Conservation (phyloP, 345 rosid species). For the Syzygium oleosum region DNA sequence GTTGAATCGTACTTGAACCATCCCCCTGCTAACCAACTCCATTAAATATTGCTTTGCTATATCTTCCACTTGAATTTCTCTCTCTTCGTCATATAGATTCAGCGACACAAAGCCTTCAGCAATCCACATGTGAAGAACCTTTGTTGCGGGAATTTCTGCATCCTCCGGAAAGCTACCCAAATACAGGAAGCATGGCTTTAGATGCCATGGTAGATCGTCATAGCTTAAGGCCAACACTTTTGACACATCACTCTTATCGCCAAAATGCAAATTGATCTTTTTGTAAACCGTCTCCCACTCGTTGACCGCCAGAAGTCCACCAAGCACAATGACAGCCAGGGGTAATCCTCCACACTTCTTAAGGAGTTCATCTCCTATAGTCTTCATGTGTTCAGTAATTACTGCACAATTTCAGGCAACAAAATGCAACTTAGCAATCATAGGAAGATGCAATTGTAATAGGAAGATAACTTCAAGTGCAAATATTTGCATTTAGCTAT, state of each 20-base stretch:
- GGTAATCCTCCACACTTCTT: slow-evolving; percentile 26
- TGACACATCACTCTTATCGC: not conserved
- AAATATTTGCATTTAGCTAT: rapidly evolving
- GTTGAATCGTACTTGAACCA: slow-evolving; percentile 20
- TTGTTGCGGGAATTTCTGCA: slow-evolving; percentile 14
- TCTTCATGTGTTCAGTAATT: slow-evolving; percentile 1
- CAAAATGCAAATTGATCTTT: slow-evolving; percentile 1
- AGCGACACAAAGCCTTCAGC: slow-evolving; percentile 26
- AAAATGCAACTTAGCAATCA: not conserved
- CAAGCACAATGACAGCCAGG: slow-evolving; percentile 24
- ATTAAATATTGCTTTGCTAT: slow-evolving; percentile 13
- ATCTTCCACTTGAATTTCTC: slow-evolving; percentile 12
- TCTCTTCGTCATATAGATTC: not conserved
- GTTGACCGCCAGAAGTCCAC: slow-evolving; percentile 16
- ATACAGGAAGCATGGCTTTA: slow-evolving; percentile 29
- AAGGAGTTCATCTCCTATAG: slow-evolving; percentile 16
- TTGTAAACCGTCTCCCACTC: slow-evolving; percentile 10
- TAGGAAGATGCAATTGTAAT: no score
- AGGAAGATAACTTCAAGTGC: no score
- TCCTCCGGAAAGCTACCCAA: slow-evolving; percentile 16
- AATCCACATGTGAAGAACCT: slow-evolving; percentile 30
- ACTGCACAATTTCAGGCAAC: not conserved
- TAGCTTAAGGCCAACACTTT: slow-evolving; percentile 22
- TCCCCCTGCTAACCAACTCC: slow-evolving; percentile 24
- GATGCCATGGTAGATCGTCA: slow-evolving; percentile 9